Conservation (phyloP, 2,329 filamentous ascomycete species). For the Botrytis porri region DNA sequence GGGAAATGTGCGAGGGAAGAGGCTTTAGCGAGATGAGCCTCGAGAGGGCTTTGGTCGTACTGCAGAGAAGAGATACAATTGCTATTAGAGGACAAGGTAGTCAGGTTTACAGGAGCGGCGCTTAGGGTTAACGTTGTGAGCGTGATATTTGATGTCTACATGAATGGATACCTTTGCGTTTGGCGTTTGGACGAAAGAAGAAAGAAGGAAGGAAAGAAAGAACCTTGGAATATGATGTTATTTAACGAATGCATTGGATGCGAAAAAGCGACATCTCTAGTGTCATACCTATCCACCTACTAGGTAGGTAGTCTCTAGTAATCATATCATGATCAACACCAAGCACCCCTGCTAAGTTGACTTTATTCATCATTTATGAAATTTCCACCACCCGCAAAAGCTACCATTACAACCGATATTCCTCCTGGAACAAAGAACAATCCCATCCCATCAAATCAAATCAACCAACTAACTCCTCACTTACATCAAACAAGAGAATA, state of each 20-base stretch:
- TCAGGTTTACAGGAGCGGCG: constrained; percentile 71
- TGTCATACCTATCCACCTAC: neutral
- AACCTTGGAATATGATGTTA: neutral
- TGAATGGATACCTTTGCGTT: constrained; percentile 3
- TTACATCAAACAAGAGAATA: too few relatives aligned
- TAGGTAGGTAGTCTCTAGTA: neutral
- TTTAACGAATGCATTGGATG: neutral
- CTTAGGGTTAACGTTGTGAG: constrained; percentile 41
- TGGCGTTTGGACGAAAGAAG: constrained; percentile 6
- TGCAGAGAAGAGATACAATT: constrained; percentile 85
- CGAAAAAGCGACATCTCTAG: neutral
- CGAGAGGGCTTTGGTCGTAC: constrained; percentile 77
- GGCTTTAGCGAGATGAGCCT: constrained; percentile 86
- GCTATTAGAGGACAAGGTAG: constrained; percentile 74
- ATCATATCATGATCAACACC: neutral
- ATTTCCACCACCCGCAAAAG: neutral
- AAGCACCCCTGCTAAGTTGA: neutral
- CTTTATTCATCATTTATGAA: neutral
- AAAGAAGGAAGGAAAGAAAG: neutral
- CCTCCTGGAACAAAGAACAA: too few relatives aligned
- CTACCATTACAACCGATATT: too few relatives aligned
- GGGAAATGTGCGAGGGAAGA: constrained; percentile 89
- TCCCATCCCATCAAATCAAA: too few relatives aligned
- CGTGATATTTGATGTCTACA: constrained; percentile 11
- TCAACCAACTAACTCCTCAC: too few relatives aligned